Conservation (phyloP, 139 green algal genomes). For the Nannochloris sp. region DNA sequence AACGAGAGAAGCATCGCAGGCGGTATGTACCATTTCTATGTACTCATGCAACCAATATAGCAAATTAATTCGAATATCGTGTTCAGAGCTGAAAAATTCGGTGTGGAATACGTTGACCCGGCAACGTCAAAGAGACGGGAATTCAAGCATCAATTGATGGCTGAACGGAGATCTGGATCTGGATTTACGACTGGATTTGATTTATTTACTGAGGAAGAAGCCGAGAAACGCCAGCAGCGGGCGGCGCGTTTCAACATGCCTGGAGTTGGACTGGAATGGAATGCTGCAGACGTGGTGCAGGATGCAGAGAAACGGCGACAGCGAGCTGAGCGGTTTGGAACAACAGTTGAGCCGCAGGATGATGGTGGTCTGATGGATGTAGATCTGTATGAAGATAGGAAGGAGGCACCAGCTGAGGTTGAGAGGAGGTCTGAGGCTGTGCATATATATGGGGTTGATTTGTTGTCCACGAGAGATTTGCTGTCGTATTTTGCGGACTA, state of each 20-base stretch:
- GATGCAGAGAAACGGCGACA: constrained; percentile 38
- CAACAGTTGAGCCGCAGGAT: constrained; percentile 39
- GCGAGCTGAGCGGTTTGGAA: constrained; percentile 57
- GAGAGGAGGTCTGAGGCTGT: constrained; percentile 43
- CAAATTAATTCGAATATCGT: background rate
- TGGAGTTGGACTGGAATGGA: constrained; percentile 10
- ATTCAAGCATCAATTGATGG: constrained; percentile 25
- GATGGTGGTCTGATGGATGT: constrained; percentile 49
- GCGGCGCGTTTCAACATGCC: constrained; percentile 43
- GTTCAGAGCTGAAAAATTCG: constrained; percentile 55
- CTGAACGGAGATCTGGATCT: constrained; percentile 22
- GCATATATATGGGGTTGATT: constrained; percentile 79
- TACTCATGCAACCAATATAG: background rate
- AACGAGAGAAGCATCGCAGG: constrained; percentile 40
- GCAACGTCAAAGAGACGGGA: constrained; percentile 22
- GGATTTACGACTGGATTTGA: constrained; percentile 66
- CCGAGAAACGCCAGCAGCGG: constrained; percentile 37
- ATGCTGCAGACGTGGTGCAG: constrained; percentile 13
- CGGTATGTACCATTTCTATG: constrained; percentile 16
- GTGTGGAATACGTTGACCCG: constrained; percentile 41
- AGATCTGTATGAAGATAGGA: constrained; percentile 47
- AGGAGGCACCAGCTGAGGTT: constrained; percentile 29
- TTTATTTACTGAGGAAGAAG: constrained; percentile 63
- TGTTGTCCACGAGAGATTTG: constrained; percentile 58
- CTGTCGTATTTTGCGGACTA: constrained; percentile 31